Percentiles rank a stretch among this genome's conserved stretches.
These are phyloP conservation scores for Sarocladiaceae sp. DNA, from an alignment of 2,329 filamentous ascomycete species.

Conservation along the genomic window DNA sequence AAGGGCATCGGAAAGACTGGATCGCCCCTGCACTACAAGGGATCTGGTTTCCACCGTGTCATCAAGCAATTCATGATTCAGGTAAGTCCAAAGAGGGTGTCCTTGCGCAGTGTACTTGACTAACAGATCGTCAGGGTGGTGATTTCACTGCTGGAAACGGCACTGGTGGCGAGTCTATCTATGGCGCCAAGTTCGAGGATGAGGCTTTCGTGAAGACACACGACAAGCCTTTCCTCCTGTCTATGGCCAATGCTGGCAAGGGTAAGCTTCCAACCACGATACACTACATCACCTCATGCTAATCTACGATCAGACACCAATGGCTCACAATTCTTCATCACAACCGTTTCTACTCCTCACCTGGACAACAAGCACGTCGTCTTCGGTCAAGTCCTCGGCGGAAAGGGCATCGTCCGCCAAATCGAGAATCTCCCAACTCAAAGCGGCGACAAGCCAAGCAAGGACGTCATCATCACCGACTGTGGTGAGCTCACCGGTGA, in stretches of 20 bases:
- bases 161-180: slow-evolving; percentile 95
- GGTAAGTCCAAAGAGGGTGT: no score
- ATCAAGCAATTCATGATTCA: slow-evolving; percentile 98
- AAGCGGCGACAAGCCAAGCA: slow-evolving; percentile 70
- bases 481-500: slow-evolving; percentile 80
- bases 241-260: slow-evolving; percentile 96
- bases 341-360: slow-evolving; percentile 90
- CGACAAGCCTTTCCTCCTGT: slow-evolving; percentile 86
- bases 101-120: no score
- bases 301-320: slow-evolving; percentile 64
- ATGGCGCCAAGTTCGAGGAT: slow-evolving; percentile 94
- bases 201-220: slow-evolving; percentile 94
- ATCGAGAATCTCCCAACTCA: slow-evolving; percentile 80
- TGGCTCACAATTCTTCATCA: slow-evolving; percentile 97
- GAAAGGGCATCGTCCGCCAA: slow-evolving; percentile 85
- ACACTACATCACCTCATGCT: neutral
- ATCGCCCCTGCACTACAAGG: slow-evolving; percentile 89
- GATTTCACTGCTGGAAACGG: slow-evolving; percentile 95
- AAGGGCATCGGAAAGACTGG: slow-evolving; percentile 79
- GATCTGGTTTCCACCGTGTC: slow-evolving; percentile 87
- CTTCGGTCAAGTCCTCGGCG: slow-evolving; percentile 88
- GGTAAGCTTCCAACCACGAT: slow-evolving; percentile 49
- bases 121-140: slow-evolving; percentile 64
- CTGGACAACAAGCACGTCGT: slow-evolving; percentile 96
- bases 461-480: slow-evolving; percentile 71